These are phyloP conservation scores for Calycina herbarum DNA, from an alignment of 2,329 filamentous ascomycete genomes.

Conservation along the genomic window DNA sequence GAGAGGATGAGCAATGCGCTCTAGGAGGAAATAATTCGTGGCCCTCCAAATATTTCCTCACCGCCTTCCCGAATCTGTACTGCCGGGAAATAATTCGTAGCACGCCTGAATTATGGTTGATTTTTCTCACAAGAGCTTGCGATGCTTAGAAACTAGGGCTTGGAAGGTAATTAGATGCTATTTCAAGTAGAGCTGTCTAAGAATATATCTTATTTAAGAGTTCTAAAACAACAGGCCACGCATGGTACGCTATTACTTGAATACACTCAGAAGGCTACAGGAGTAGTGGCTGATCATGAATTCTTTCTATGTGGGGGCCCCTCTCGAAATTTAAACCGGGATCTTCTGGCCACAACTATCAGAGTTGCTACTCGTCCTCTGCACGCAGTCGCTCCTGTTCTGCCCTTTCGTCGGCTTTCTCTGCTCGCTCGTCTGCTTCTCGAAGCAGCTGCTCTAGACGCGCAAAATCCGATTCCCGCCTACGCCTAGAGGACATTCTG, in stretches of 20 bases:
- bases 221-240: background rate
- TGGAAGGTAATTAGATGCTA: background rate
- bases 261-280: no score
- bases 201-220: background rate
- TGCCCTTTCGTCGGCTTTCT: constrained; percentile 4
- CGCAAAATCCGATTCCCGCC: constrained; percentile 11
- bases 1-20: no score
- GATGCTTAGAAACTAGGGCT: no score
- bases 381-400: constrained; percentile 19
- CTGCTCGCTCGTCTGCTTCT: constrained; percentile 7
- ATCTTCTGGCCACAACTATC: no score
- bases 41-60: constrained; percentile 2
- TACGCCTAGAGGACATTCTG: constrained; percentile 9
- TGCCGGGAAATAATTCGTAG: background rate
- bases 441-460: constrained; percentile 14
- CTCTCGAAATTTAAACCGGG: no score
- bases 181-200: background rate
- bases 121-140: background rate
- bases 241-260: no score
- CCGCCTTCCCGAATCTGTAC: background rate
- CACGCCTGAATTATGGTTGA: background rate
- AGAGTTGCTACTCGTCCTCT: constrained; percentile 14
- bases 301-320: constrained; percentile 6
- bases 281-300: no score
- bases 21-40: no score